phyloP scores from a whole-genome alignment of 2,329 filamentous ascomycete species.

The Emergomyces pasteurianus region DNA sequence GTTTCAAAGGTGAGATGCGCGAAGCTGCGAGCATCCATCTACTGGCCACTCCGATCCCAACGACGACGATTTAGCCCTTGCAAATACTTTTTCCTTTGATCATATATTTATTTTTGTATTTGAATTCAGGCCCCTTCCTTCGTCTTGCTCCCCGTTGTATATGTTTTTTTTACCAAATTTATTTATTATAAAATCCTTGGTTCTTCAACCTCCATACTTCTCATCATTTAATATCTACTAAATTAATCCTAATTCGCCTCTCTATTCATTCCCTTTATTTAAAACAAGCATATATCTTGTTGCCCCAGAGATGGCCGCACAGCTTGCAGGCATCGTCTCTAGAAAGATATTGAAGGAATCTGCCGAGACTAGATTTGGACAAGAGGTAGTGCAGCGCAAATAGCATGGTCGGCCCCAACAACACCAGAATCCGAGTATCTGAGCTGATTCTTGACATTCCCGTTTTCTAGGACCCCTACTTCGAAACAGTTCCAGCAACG shows the following conservation, averaged over 20 bases:
- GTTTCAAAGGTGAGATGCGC: background rate
- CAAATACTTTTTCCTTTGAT: background rate
- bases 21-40: background rate
- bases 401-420: background rate
- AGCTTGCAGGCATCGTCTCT: conserved; percentile 17
- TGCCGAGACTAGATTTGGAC: conserved; percentile 30
- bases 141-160: background rate
- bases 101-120: background rate
- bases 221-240: background rate
- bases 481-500: conserved; percentile 67
- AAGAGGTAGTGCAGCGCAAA: conserved; percentile 24
- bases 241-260: background rate
- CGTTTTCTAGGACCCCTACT: conserved; percentile 66
- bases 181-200: background rate
- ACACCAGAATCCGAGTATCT: background rate
- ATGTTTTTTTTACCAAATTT: background rate
- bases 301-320: conserved; percentile 10
- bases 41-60: background rate
- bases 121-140: background rate
- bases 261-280: background rate
- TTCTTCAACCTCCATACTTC: background rate
- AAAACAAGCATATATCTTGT: background rate
- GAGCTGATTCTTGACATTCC: background rate
- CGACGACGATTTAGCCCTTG: background rate
- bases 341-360: conserved; percentile 27